Conservation (phyloP, 805 yeast species). For the Phaffomyces thermotolerans region DNA sequence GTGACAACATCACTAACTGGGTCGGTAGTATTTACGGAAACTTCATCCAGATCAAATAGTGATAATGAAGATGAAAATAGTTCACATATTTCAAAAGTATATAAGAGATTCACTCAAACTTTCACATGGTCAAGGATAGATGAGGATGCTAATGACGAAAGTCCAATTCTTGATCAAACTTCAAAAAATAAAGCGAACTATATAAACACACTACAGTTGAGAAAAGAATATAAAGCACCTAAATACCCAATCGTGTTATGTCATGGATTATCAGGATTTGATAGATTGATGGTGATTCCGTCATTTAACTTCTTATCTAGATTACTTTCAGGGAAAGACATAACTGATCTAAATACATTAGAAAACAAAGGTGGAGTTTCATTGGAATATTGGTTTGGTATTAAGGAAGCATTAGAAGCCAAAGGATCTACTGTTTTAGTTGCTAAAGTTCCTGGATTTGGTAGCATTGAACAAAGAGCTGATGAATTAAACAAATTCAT, state of each 20-base stretch:
- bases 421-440: conserved; percentile 64
- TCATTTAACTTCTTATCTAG: conserved; percentile 27
- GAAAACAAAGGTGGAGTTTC: conserved; percentile 30
- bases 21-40: conserved; percentile 7
- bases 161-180: conserved; percentile 1
- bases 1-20: conserved; percentile 4
- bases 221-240: conserved; percentile 47
- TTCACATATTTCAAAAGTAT: conserved; percentile 4
- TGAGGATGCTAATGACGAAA: conserved; percentile 3
- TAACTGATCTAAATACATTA: conserved; percentile 11
- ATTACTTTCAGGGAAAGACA: conserved; percentile 10
- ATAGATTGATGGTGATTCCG: conserved; percentile 41
- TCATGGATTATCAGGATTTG: conserved; percentile 86
- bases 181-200: conserved; percentile 4
- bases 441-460: conserved; percentile 80
- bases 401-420: conserved; percentile 48
- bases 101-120: conserved; percentile 4
- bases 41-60: neutral
- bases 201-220: conserved; percentile 14
- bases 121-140: conserved; percentile 9
- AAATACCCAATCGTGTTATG: conserved; percentile 72
- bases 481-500: conserved; percentile 45
- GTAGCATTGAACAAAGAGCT: conserved; percentile 67
- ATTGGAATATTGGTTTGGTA: conserved; percentile 79
- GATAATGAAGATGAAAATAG: conserved; percentile 10